Percentiles rank a stretch among this genome's conserved stretches.
phyloP scores from a whole-genome alignment of 2,329 filamentous ascomycete genomes.

The Xylariaceae sp. region DNA sequence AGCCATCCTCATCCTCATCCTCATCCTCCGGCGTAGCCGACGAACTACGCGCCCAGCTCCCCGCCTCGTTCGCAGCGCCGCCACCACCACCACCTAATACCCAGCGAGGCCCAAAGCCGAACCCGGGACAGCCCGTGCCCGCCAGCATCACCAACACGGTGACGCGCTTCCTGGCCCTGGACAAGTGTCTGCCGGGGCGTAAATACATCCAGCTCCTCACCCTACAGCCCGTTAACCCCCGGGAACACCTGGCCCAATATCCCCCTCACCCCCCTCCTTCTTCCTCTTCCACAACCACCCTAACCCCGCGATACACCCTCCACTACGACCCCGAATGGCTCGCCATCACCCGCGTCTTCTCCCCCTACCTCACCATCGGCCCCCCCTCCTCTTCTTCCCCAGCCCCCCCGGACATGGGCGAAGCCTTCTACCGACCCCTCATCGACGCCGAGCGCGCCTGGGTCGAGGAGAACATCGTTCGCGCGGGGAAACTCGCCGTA shows the following conservation, averaged over 20 bases:
- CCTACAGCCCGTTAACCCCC: constrained; percentile 46
- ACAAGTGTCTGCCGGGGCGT: constrained; percentile 78
- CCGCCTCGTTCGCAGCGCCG: constrained; percentile 61
- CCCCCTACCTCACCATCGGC: constrained; percentile 58
- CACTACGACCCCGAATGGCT: constrained; percentile 94
- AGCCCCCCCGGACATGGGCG: constrained; percentile 57
- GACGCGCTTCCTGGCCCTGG: constrained; percentile 81
- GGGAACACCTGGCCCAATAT: constrained; percentile 18
- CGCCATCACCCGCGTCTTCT: constrained; percentile 81
- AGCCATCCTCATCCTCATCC: too few relatives aligned
- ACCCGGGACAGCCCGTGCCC: constrained; percentile 60
- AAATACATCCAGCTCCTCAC: constrained; percentile 78
- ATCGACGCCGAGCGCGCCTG: constrained; percentile 70
- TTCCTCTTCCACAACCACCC: constrained; percentile 21
- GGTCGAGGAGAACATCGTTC: constrained; percentile 72
- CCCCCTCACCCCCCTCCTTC: too few relatives aligned
- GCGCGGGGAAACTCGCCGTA: constrained; percentile 55
- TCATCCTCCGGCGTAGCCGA: constrained; percentile 44
- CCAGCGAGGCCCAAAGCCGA: constrained; percentile 32
- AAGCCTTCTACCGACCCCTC: constrained; percentile 59
- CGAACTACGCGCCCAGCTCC: constrained; percentile 66
- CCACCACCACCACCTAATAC: constrained; percentile 12
- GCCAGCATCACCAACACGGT: constrained; percentile 68
- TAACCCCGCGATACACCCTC: constrained; percentile 48
- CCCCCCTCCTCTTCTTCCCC: constrained; percentile 45